Conservation (phyloP, 2,329 filamentous ascomycete species). For the Didymosphaeria variabile region DNA sequence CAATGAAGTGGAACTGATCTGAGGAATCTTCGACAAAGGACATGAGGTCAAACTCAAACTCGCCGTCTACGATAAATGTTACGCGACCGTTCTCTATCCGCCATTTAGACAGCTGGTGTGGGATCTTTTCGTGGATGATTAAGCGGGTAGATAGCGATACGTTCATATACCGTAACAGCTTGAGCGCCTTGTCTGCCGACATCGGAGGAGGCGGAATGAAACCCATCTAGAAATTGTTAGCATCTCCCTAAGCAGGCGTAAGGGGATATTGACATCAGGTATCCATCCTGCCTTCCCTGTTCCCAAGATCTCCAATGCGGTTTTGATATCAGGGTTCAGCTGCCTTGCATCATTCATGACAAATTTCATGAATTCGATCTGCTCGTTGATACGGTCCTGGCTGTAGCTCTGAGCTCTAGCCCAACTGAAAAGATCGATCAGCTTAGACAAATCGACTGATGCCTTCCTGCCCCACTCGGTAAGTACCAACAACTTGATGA, state of each 20-base stretch:
- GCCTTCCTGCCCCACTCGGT: slow-evolving; percentile 80
- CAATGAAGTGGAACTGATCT: slow-evolving; percentile 92
- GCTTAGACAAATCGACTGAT: slow-evolving; percentile 77
- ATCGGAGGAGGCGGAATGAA: slow-evolving; percentile 80
- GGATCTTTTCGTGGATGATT: slow-evolving; percentile 85
- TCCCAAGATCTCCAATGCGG: slow-evolving; percentile 83
- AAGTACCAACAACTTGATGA: slow-evolving; percentile 91
- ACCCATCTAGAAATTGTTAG: slow-evolving; percentile 63
- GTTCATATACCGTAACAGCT: slow-evolving; percentile 82
- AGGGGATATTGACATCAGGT: slow-evolving; percentile 70
- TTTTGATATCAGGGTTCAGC: slow-evolving; percentile 89
- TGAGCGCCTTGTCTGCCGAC: slow-evolving; percentile 74
- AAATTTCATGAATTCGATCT: slow-evolving; percentile 74
- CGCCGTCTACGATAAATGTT: slow-evolving; percentile 81
- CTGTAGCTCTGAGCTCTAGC: slow-evolving; percentile 55
- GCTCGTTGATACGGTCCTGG: slow-evolving; percentile 61
- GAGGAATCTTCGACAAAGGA: slow-evolving; percentile 85
- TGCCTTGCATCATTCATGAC: slow-evolving; percentile 77
- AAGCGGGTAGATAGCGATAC: slow-evolving; percentile 82
- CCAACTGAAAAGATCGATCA: slow-evolving; percentile 87
- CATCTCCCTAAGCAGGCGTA: neutral
- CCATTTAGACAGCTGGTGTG: slow-evolving; percentile 79
- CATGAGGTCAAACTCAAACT: slow-evolving; percentile 93
- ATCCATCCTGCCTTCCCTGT: slow-evolving; percentile 80
- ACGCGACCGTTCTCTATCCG: slow-evolving; percentile 84